phyloP scores from a whole-genome alignment of 176 grass and related monocot species.

The Eleusine coracana region DNA sequence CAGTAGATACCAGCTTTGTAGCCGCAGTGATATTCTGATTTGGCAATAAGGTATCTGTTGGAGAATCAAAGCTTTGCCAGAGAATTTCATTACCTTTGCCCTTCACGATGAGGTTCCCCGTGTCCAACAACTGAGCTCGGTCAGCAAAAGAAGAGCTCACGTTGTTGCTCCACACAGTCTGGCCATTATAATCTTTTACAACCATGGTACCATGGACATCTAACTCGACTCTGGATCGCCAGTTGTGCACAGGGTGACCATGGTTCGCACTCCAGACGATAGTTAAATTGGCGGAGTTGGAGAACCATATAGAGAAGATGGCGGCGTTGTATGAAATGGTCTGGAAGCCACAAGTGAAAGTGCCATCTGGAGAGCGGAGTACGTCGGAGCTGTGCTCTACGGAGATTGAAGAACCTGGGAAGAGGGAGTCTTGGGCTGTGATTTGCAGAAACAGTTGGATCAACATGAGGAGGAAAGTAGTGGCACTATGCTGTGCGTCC shows the following conservation, averaged over 20 bases:
- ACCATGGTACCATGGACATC: conserved; percentile 13
- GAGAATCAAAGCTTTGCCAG: conserved; percentile 39
- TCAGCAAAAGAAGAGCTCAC: background rate
- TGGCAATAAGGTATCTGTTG: conserved; percentile 30
- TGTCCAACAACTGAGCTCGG: conserved; percentile 13
- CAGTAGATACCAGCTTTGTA: conserved; percentile 29
- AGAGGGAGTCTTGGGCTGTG: conserved; percentile 29
- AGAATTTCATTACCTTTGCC: conserved; percentile 16
- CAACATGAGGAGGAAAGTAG: background rate
- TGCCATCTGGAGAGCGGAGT: conserved; percentile 9
- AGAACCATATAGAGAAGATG: conserved; percentile 34
- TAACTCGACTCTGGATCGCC: conserved; percentile 27
- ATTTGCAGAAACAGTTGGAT: conserved; percentile 11
- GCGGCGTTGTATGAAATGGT: background rate
- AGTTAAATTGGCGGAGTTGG: background rate
- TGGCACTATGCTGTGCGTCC: background rate
- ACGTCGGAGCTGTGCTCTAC: conserved; percentile 21
- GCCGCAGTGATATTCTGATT: conserved; percentile 17
- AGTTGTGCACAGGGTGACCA: conserved; percentile 23
- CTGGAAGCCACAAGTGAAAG: conserved; percentile 21
- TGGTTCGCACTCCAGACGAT: conserved; percentile 10
- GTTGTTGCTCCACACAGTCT: conserved; percentile 31
- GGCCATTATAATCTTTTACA: conserved; percentile 31
- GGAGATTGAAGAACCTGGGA: conserved; percentile 12
- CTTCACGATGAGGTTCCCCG: conserved; percentile 16